Conservation (phyloP, 345 rosid genomes). For the Carallia brachiata region DNA sequence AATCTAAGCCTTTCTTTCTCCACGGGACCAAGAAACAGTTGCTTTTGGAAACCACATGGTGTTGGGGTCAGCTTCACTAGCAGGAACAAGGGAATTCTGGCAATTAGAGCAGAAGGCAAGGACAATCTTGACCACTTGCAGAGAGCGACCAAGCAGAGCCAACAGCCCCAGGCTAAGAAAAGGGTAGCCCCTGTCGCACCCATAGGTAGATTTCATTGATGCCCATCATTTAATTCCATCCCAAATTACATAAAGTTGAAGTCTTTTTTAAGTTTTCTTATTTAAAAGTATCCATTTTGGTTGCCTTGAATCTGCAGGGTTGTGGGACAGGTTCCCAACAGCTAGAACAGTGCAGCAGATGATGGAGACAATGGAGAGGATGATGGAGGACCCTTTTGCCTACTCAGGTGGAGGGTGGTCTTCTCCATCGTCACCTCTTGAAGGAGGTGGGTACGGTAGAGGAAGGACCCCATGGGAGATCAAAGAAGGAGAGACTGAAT, state of each 20-base stretch:
- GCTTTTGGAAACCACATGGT: neutral
- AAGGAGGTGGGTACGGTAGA: conserved; percentile 32
- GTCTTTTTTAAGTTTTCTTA: no score
- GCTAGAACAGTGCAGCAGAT: conserved; percentile 61
- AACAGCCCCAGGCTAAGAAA: conserved; percentile 34
- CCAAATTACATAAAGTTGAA: neutral
- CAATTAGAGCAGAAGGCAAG: conserved; percentile 29
- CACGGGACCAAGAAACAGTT: neutral
- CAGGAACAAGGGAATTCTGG: conserved; percentile 23
- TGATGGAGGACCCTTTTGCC: conserved; percentile 46
- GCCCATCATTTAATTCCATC: neutral
- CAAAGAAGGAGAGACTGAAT: conserved; percentile 48
- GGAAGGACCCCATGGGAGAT: conserved; percentile 76
- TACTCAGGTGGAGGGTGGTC: conserved; percentile 37
- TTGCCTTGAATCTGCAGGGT: conserved; percentile 8
- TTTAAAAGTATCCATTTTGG: neutral
- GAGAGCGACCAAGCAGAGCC: conserved; percentile 29
- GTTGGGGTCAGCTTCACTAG: neutral
- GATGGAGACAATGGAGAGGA: conserved; percentile 68
- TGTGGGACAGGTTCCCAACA: conserved; percentile 45
- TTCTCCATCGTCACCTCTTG: conserved; percentile 12
- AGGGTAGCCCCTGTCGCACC: conserved; percentile 39
- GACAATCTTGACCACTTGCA: conserved; percentile 49
- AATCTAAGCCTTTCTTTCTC: conserved; percentile 20
- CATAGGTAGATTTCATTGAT: conserved; percentile 27